These are phyloP conservation scores for Pisolithus microcarpus DNA, from an alignment of 768 basidiomycete species.

Conservation along the genomic window DNA sequence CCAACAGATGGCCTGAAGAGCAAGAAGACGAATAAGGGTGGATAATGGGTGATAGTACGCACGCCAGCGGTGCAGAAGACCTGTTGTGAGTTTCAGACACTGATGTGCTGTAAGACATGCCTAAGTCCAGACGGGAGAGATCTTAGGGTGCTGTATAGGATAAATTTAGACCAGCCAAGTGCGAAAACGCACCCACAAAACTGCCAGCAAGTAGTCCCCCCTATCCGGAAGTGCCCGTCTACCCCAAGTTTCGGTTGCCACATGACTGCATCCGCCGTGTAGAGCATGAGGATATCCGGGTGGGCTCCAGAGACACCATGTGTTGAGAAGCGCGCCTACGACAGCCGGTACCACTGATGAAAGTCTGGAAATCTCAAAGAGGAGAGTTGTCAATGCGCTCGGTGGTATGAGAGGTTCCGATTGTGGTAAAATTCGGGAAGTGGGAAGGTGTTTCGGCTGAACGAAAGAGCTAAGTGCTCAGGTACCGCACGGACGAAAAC, in stretches of 20 bases:
- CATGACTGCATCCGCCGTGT: constrained; percentile 1
- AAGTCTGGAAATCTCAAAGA: constrained; percentile 65
- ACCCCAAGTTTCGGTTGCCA: constrained; percentile 14
- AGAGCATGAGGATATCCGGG: constrained; percentile 24
- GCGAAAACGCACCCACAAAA: constrained; percentile 55
- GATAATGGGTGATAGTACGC: constrained; percentile 84
- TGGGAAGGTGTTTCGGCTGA: constrained; percentile 62
- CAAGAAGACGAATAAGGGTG: constrained; percentile 85
- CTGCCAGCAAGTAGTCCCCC: constrained; percentile 59
- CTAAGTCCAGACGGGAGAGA: constrained; percentile 32
- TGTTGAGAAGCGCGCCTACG: constrained; percentile 56
- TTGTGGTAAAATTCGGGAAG: constrained; percentile 50
- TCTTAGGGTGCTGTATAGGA: background rate
- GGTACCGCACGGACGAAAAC: background rate
- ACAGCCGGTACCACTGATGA: constrained; percentile 69
- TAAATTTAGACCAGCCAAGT: background rate
- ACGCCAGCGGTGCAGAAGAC: constrained; percentile 84
- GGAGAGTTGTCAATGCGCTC: constrained; percentile 43
- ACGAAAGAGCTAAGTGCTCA: constrained; percentile 2
- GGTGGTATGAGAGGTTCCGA: constrained; percentile 47
- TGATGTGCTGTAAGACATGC: constrained; percentile 83
- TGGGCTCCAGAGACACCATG: constrained; percentile 46
- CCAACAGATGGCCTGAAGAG: constrained; percentile 95
- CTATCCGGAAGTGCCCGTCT: constrained; percentile 40
- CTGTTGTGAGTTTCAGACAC: constrained; percentile 81